Base-by-base conservation (phyloP, 768 basidiomycete genomes). In the Leccinum subtestaceum region DNA sequence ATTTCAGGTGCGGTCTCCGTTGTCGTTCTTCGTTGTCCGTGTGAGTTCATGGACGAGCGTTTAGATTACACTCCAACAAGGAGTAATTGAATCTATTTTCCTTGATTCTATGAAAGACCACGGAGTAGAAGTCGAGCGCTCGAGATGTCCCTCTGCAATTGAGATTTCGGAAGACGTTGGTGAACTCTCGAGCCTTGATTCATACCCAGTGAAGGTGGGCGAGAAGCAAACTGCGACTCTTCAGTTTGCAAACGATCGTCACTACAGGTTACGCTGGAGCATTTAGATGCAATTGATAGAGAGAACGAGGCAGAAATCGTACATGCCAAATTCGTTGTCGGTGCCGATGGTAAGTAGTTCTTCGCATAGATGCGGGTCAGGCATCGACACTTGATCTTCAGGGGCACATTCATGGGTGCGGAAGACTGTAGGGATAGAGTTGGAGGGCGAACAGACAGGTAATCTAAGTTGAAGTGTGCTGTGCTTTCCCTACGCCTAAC, bases 401-500 rank as follows among this genome's bases (percentile, higher is more conserved):
- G 77, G 77, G 4, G 79, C 79, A 1, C 79, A 80, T 49, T 80
- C 78, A 5, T 80, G 78, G 78, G 79, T 81, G 5, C 72, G 81
- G 10, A 78, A 78, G 51, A 60, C 71, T 13, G 67, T 82, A 12
- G 78, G 75, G 1, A 74, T 81, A 19, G 60, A 72, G 15, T 80
- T 83, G 74, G 70, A 77, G 32, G 81, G 81, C n/a, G 79, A 82
- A 64, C 75, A 74, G 63, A 80, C 75, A n/a, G 79, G 81, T 74
- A 56, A 64, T 38, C 4, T 10, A 5, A 13, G 17, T 8, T 1
- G 19, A 4, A n/a, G 34, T 53, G 11, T 51, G 17, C 4, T 50
- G 10, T 31, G 4, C 32, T 55, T 59, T 7, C 43, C 23, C 32
- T 8, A 29, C 32, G 17, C 11, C 45, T 59, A 11, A 62, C 45